phyloP scores from a whole-genome alignment of 73 alveolate species.

The Paramecium biaurelia region DNA sequence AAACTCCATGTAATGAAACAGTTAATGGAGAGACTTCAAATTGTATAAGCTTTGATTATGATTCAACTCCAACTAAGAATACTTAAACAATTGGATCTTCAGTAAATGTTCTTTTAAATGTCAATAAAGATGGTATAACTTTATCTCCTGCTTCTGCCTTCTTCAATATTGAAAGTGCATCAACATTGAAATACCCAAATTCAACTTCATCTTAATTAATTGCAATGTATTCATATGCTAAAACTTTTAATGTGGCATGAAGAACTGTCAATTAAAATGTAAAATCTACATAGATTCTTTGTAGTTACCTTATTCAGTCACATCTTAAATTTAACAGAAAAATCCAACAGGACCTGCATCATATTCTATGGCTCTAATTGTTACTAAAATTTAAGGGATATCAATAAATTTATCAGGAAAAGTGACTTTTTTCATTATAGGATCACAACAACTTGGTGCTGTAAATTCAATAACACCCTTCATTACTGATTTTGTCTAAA shows the following conservation, averaged over 20 bases:
- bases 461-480: conserved; percentile 39
- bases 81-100: conserved; percentile 45
- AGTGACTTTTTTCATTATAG: neutral
- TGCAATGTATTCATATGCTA: conserved; percentile 21
- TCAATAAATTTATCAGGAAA: conserved; percentile 35
- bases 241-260: neutral
- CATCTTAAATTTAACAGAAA: conserved; percentile 30
- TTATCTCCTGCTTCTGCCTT: conserved; percentile 16
- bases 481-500: conserved; percentile 17
- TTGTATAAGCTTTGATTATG: neutral
- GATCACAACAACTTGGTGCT: conserved; percentile 54
- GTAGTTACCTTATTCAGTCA: conserved; percentile 10
- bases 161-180: conserved; percentile 22
- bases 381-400: neutral
- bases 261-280: conserved; percentile 15
- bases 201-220: conserved; percentile 48
- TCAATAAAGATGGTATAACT: conserved; percentile 5
- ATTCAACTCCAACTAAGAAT: conserved; percentile 20
- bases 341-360: conserved; percentile 50
- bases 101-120: conserved; percentile 39
- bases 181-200: conserved; percentile 40
- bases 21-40: conserved; percentile 41
- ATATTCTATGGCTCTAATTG: conserved; percentile 47
- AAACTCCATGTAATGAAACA: conserved; percentile 15
- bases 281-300: neutral